phyloP scores from a whole-genome alignment of 176 grass and related monocot species.

The Urochloa ruziziensis region DNA sequence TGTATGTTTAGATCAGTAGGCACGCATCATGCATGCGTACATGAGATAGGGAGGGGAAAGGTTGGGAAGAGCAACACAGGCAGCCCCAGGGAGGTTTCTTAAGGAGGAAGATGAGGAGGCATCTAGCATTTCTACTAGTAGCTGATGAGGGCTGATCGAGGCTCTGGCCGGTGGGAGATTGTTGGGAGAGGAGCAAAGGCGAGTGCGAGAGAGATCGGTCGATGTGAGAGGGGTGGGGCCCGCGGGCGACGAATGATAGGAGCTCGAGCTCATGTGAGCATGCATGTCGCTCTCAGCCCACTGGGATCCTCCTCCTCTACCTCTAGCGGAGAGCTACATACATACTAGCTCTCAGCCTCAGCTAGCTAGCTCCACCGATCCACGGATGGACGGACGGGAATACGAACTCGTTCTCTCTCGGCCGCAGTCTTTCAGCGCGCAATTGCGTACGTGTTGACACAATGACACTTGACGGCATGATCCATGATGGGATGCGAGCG shows the following conservation, averaged over 20 bases:
- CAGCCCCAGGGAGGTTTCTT: constrained; percentile 24
- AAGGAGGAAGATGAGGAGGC: constrained; percentile 37
- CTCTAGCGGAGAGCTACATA: too few relatives aligned
- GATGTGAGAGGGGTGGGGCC: constrained; percentile 19
- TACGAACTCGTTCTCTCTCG: not conserved
- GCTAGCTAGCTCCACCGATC: not conserved
- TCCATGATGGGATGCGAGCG: not conserved
- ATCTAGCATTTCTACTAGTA: constrained; percentile 48
- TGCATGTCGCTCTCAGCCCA: constrained; percentile 68
- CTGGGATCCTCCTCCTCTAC: not conserved
- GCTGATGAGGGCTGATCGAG: too few relatives aligned
- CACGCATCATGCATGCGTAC: constrained; percentile 16
- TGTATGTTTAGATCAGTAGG: constrained; percentile 8
- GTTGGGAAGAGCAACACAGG: constrained; percentile 1
- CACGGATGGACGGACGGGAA: not conserved
- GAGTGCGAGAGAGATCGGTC: not conserved
- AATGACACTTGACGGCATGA: not conserved
- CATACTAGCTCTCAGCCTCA: too few relatives aligned
- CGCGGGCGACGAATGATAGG: constrained; percentile 41
- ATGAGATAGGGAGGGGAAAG: constrained; percentile 27
- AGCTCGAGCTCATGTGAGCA: constrained; percentile 71
- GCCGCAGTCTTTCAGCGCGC: not conserved
- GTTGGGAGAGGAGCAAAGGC: not conserved
- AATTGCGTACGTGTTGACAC: constrained; percentile 2
- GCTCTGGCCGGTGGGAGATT: not conserved